Evolutionary conservation across 1,284 basidiomycete genomes (phyloP), one percentile per base, ranked within the genome.

Genomic region (Ceratorhiza oryzae-sativae): DNA sequence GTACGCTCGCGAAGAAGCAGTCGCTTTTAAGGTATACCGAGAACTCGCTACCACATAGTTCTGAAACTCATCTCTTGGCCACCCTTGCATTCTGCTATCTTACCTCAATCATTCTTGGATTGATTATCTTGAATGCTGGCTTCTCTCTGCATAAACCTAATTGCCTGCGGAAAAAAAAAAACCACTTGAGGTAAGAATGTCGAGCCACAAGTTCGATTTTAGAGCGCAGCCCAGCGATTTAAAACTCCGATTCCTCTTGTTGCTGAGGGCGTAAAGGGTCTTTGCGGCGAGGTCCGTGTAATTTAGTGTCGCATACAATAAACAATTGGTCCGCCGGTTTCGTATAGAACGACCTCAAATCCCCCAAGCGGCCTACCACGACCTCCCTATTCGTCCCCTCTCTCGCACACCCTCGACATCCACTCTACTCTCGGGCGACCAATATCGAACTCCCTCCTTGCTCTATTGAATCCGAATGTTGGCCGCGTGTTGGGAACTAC

Each of bases 221-320:
- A 30, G 53, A 30, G 58, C 20, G 18, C 42, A 58, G 34, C 32
- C 5, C 13, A 36, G 6, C n/a, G 12, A 27, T 61, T 61, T 27
- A 61, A n/a, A 61, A 61, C 59, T 61, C 59, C 59, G 59, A 45
- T 25, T 20, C 18, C 42, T 58, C 55, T 58, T 18, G 39, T 45
- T 60, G 23, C 15, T 32, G 42, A 60, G 58, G 41, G 27, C 41
- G n/a, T 25, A 60, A 60, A 60, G 58, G 58, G 58, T 60, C 58
- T 60, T 60, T 58, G 18, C 34, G 27, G 55, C 32, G 55, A 58
- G 55, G 55, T 25, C 55, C 20, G 23, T 41, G n/a, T 58, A 36
- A 39, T 41, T 41, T 39, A 58, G 55, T 12, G n/a, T 41, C n/a
- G 55, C 55, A 58, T 58, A 58, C 36, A 58, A 58, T 41, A 41